Evolutionary conservation across 129 eudicot species (phyloP).

Genomic region (Lactuca saligna): DNA sequence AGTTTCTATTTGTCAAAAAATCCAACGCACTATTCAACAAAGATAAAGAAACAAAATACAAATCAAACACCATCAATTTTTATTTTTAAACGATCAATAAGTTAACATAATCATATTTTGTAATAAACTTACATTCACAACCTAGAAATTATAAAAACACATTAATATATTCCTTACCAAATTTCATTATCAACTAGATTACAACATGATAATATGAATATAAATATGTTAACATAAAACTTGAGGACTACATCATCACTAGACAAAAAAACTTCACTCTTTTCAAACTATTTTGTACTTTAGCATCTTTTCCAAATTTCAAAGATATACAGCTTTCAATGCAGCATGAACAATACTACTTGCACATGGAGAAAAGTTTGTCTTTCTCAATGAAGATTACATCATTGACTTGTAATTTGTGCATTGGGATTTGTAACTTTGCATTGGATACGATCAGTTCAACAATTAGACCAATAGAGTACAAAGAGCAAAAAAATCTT

Average conservation of each 20-base stretch:
- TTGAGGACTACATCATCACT: not conserved
- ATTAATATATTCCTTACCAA: not conserved
- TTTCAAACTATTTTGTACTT: constrained; percentile 15
- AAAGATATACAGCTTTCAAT: constrained; percentile 19
- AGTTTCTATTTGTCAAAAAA: not conserved
- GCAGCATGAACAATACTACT: constrained; percentile 13
- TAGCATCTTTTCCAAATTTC: constrained; percentile 16
- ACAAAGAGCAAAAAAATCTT: constrained; percentile 12
- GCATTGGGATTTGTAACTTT: constrained; percentile 23
- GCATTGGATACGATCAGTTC: constrained; percentile 25
- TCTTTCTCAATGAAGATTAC: constrained; percentile 2
- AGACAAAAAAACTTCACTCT: constrained; percentile 40
- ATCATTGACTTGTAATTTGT: constrained; percentile 1
- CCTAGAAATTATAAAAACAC: not conserved
- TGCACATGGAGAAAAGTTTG: not conserved
- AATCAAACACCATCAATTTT: not conserved
- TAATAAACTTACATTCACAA: not conserved
- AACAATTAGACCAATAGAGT: constrained; percentile 10
- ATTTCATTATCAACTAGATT: not conserved
- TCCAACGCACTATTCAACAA: not conserved
- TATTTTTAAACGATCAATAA: not conserved
- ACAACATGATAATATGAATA: constrained; percentile 1
- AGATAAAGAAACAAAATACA: not conserved
- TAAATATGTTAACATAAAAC: constrained; percentile 1
- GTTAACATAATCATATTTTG: not conserved